Evolutionary conservation across 2,329 filamentous ascomycete genomes (phyloP).

Genomic region (Pyrenophora graminea): DNA sequence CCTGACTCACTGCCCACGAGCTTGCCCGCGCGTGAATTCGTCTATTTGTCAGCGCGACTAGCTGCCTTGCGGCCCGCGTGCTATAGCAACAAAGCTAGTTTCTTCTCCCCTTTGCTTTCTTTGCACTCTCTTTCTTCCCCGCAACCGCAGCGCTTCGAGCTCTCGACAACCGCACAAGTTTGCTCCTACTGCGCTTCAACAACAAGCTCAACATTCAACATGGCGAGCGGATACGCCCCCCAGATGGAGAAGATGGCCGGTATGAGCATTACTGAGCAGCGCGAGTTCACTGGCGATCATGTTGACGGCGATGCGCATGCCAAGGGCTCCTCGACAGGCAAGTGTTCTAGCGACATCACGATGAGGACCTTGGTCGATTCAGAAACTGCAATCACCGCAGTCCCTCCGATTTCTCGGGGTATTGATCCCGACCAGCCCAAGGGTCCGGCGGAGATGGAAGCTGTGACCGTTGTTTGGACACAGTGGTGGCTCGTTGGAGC

Average conservation of each 20-base stretch:
- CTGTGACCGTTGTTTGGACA: conserved; percentile 49
- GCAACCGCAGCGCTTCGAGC: background rate
- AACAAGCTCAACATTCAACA: background rate
- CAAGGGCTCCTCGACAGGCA: background rate
- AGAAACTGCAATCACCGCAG: too few relatives aligned
- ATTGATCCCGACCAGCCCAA: conserved; percentile 9
- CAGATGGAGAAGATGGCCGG: conserved; percentile 11
- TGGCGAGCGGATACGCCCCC: conserved; percentile 9
- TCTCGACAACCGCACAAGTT: background rate
- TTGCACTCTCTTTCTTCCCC: background rate
- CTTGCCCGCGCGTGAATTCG: too few relatives aligned
- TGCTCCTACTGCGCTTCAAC: background rate
- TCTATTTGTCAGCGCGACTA: background rate
- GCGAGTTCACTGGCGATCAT: conserved; percentile 1
- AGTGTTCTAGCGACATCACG: background rate
- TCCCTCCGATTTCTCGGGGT: background rate
- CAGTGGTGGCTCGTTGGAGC: conserved; percentile 46
- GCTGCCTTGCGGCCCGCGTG: too few relatives aligned
- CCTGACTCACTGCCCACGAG: too few relatives aligned
- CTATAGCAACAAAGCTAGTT: background rate
- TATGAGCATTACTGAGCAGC: conserved; percentile 3
- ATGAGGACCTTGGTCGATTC: background rate
- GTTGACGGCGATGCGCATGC: background rate
- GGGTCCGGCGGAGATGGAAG: conserved; percentile 45
- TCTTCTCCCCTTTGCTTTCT: background rate